phyloP scores from a whole-genome alignment of 73 alveolate species.

The Diophrys sp. region DNA sequence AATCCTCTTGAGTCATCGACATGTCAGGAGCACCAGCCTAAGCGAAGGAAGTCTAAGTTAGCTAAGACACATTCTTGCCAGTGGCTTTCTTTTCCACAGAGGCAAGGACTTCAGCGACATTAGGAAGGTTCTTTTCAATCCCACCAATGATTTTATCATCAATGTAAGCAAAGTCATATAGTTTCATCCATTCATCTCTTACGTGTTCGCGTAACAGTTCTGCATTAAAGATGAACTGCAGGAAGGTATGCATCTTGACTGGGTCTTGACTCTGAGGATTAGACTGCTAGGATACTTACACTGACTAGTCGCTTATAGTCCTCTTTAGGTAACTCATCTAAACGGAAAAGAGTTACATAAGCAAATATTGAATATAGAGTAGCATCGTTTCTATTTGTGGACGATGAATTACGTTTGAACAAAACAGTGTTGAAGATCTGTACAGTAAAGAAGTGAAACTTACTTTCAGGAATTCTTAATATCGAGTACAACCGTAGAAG shows the following conservation, averaged over 20 bases:
- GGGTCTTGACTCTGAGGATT: constrained; percentile 81
- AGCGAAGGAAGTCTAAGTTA: constrained; percentile 29
- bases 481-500: constrained; percentile 86
- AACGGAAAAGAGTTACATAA: constrained; percentile 85
- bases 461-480: constrained; percentile 85
- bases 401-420: constrained; percentile 68
- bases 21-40: constrained; percentile 28
- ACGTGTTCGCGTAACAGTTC: constrained; percentile 72
- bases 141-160: constrained; percentile 90
- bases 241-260: constrained; percentile 93
- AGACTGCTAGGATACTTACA: too few relatives aligned
- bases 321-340: constrained; percentile 88
- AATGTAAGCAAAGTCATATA: constrained; percentile 84
- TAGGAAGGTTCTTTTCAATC: constrained; percentile 69
- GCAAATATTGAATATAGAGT: constrained; percentile 85
- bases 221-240: constrained; percentile 84
- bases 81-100: constrained; percentile 58
- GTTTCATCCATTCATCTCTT: constrained; percentile 88
- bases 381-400: constrained; percentile 93
- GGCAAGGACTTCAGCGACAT: constrained; percentile 48
- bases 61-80: constrained; percentile 44
- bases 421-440: constrained; percentile 66
- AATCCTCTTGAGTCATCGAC: constrained; percentile 54
- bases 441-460: background rate
- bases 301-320: constrained; percentile 86